Percentiles rank a stretch among this genome's conserved stretches.
Conservation (phyloP, 805 yeast genomes). For the Schwanniomyces sp. region DNA sequence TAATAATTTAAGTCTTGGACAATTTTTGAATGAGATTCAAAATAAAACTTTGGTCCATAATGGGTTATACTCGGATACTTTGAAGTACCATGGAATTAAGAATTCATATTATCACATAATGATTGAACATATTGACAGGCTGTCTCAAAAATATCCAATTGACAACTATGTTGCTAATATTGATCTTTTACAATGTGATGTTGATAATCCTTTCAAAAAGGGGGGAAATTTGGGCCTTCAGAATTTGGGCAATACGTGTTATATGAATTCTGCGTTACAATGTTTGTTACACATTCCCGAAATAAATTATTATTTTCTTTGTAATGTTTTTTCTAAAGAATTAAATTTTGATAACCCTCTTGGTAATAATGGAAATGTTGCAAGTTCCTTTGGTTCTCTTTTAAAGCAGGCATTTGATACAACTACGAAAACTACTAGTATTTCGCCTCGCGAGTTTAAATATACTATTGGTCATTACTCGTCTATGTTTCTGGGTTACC, state of each 20-base stretch:
- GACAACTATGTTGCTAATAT: constrained; percentile 16
- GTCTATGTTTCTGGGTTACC: constrained; percentile 73
- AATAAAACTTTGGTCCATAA: constrained; percentile 28
- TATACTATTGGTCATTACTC: constrained; percentile 76
- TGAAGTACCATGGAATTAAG: constrained; percentile 30
- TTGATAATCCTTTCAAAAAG: constrained; percentile 7
- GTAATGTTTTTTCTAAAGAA: constrained; percentile 59
- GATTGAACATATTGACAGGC: constrained; percentile 24
- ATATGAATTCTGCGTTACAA: constrained; percentile 93
- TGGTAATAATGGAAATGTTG: constrained; percentile 82
- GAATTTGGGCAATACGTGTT: constrained; percentile 88
- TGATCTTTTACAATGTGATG: constrained; percentile 12
- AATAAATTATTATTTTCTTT: constrained; percentile 70
- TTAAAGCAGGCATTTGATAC: constrained; percentile 56
- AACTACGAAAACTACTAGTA: constrained; percentile 9
- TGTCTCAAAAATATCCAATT: constrained; percentile 18
- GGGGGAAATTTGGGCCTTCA: constrained; percentile 58
- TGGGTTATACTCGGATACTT: constrained; percentile 17
- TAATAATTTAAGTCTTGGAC: constrained; percentile 18
- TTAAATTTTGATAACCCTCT: constrained; percentile 77
- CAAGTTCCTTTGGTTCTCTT: constrained; percentile 68
- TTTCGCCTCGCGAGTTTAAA: constrained; percentile 77
- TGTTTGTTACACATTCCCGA: constrained; percentile 87
- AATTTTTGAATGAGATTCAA: constrained; percentile 28
- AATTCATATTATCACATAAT: constrained; percentile 24